These are phyloP conservation scores for Pneumocystis wakefieldiae DNA, from an alignment of 1,139 yeast genomes.

Conservation along the genomic window DNA sequence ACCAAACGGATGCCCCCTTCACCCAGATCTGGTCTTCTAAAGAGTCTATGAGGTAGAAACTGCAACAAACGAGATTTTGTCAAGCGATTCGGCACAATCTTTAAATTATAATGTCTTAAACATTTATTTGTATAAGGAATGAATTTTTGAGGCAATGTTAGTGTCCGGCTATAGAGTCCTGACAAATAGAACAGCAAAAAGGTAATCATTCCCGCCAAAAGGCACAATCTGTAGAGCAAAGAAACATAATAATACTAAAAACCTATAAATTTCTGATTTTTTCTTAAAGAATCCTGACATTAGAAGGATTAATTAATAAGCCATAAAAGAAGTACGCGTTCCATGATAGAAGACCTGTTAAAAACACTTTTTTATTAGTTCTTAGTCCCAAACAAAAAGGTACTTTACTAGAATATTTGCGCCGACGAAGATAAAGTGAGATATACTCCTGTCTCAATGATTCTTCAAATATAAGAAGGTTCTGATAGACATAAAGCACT, in stretches of 20 bases:
- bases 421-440: slow-evolving; percentile 3
- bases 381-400: neutral
- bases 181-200: slow-evolving; percentile 8
- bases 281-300: neutral
- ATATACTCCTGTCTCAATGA: slow-evolving; percentile 8
- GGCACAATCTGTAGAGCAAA: slow-evolving; percentile 6
- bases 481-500: slow-evolving; percentile 1
- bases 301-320: slow-evolving; percentile 1
- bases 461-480: slow-evolving; percentile 10
- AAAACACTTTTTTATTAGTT: slow-evolving; percentile 4
- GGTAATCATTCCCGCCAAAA: slow-evolving; percentile 8
- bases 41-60: neutral
- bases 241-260: slow-evolving; percentile 5
- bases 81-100: slow-evolving; percentile 4
- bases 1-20: slow-evolving; percentile 30
- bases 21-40: neutral
- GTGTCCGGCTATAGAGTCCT: slow-evolving; percentile 7
- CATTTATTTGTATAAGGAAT: slow-evolving; percentile 11
- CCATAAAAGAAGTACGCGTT: slow-evolving; percentile 4
- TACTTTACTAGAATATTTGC: slow-evolving; percentile 2
- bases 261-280: neutral
- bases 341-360: slow-evolving; percentile 6
- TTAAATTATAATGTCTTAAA: slow-evolving; percentile 7
- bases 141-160: slow-evolving; percentile 8
- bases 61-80: neutral